phyloP scores from a whole-genome alignment of 257 asterid genomes.

The Craterostigma plantagineum region DNA sequence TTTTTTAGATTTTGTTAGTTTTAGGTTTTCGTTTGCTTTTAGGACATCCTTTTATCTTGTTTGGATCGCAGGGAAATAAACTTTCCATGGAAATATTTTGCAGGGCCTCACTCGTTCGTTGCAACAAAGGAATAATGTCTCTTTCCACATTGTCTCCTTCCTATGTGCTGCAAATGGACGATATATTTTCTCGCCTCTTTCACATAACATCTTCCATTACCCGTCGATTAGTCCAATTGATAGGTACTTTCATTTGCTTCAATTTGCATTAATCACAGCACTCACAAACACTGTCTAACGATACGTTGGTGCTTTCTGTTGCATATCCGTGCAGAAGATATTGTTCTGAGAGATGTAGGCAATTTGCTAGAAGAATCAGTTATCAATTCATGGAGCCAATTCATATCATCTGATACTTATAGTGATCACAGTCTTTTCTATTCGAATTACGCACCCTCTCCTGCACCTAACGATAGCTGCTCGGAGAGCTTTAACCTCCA shows the following conservation, averaged over 20 bases:
- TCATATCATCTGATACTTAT: conserved; percentile 10
- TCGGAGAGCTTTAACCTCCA: conserved; percentile 15
- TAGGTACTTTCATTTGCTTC: conserved; percentile 22
- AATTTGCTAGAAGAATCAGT: conserved; percentile 26
- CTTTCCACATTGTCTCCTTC: too few relatives aligned
- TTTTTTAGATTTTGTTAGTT: too few relatives aligned
- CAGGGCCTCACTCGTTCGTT: too few relatives aligned
- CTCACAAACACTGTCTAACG: too few relatives aligned
- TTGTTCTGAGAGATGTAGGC: conserved; percentile 32
- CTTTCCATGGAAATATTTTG: too few relatives aligned
- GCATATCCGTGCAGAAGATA: conserved; percentile 45
- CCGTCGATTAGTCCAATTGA: conserved; percentile 27
- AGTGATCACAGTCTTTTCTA: conserved; percentile 13
- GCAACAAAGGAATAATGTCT: too few relatives aligned
- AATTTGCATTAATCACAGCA: too few relatives aligned
- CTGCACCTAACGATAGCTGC: conserved; percentile 18
- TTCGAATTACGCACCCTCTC: conserved; percentile 23
- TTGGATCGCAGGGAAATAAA: too few relatives aligned
- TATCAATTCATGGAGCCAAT: conserved; percentile 19
- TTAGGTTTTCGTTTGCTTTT: too few relatives aligned
- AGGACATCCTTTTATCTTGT: too few relatives aligned
- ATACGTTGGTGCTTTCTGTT: too few relatives aligned
- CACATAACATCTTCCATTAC: conserved; percentile 40
- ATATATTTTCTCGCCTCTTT: conserved; percentile 45
- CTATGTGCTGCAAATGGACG: conserved; percentile 27